These are phyloP conservation scores for Plenodomus tracheiphilus DNA, from an alignment of 2,329 filamentous ascomycete genomes.

Conservation along the genomic window DNA sequence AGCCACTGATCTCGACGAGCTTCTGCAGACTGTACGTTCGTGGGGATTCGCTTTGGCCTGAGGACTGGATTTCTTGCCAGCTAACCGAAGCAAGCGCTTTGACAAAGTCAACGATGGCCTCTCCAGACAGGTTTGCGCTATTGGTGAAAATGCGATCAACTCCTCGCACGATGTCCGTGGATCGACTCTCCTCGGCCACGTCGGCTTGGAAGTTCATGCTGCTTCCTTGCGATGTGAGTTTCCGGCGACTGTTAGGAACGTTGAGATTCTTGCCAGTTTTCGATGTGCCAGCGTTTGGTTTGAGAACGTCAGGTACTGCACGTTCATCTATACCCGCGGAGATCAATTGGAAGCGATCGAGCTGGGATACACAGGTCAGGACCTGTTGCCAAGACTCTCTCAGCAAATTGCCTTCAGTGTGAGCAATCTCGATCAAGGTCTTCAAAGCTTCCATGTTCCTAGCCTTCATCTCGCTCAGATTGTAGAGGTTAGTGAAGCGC, in stretches of 20 bases:
- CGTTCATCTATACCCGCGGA: slow-evolving; percentile 93
- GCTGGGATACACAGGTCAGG: slow-evolving; percentile 90
- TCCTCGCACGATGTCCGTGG: slow-evolving; percentile 87
- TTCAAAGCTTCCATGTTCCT: slow-evolving; percentile 97
- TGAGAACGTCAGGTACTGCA: slow-evolving; percentile 84
- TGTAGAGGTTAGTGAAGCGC: slow-evolving; percentile 94
- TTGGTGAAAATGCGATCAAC: slow-evolving; percentile 97
- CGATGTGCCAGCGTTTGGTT: slow-evolving; percentile 64
- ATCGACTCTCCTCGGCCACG: slow-evolving; percentile 88
- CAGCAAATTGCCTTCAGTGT: slow-evolving; percentile 87
- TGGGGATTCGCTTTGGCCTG: slow-evolving; percentile 91
- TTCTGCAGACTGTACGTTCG: slow-evolving; percentile 98
- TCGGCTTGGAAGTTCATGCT: slow-evolving; percentile 66
- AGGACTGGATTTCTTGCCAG: slow-evolving; percentile 98
- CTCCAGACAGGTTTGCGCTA: slow-evolving; percentile 87
- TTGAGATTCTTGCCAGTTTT: slow-evolving; percentile 70
- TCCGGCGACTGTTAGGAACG: slow-evolving; percentile 56
- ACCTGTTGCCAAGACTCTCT: slow-evolving; percentile 95
- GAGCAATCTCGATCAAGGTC: slow-evolving; percentile 85
- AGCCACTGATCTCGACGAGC: slow-evolving; percentile 97
- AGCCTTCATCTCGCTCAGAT: slow-evolving; percentile 89
- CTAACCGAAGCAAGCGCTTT: slow-evolving; percentile 91
- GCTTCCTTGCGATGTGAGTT: slow-evolving; percentile 50
- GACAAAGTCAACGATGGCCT: slow-evolving; percentile 95
- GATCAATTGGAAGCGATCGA: slow-evolving; percentile 92